Evolutionary conservation across 805 yeast species (phyloP), one percentile per base, ranked within the genome.

Genomic region (Candida dajiaensis): DNA sequence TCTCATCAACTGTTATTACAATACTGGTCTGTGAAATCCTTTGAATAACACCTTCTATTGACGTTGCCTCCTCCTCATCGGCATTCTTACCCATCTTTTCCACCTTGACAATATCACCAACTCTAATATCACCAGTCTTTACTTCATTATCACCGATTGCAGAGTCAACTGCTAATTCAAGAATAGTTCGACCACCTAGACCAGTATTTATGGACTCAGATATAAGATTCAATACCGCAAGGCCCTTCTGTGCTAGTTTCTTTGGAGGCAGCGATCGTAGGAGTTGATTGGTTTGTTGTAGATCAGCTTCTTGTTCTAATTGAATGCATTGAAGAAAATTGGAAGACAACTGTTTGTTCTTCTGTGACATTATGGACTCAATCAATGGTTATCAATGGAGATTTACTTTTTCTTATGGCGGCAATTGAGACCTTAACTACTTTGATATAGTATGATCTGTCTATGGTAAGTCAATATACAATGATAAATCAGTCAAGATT

Each of bases 181-280:
- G 55, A 6, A 83, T 69, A 1, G 80, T 69, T 48, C 81, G 78
- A 2, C 97, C 97, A 15, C 88, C 95, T 10, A 88, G 66, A 0
- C 96, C 95, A 0, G 90, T 84, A 46, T 84, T 70, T 2, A 85
- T 65, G 46, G 80, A 78, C n/a, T 74, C 73, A 13, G 84, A 67
- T 0, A 67, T 61, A 41, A 92, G 68, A 62, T 89, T 86, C 41
- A 81, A 62, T 5, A 88, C 69, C 0, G 97, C 97, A 22, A 86
- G 68, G 0, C 97, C 97, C 44, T 77, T 72, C 11, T 70, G 65
- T 0, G 84, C 84, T n/a, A 92, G 70, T 46, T 73, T 72, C 58
- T 83, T 83, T 1, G 89, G 80, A 1, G 92, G 67, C 12, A 76
- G 63, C 0, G 75, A 53, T 2, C 72, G 54, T 16, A 83, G 57